Conservation (phyloP, 768 basidiomycete genomes). For the Cystofilobasidium ferigula region DNA sequence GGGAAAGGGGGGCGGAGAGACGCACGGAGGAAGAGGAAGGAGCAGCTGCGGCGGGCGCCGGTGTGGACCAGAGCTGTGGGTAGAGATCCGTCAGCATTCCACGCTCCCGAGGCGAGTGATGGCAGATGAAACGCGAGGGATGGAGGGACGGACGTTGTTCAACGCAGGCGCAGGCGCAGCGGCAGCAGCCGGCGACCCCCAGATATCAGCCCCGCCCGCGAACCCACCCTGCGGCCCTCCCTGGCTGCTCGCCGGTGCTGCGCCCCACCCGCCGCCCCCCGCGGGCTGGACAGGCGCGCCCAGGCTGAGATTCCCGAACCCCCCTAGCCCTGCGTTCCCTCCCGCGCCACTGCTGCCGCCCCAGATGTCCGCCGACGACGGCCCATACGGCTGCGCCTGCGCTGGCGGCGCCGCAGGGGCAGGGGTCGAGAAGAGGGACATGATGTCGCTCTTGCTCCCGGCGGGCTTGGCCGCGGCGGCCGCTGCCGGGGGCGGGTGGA, state of each 20-base stretch:
- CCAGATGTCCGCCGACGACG: not conserved
- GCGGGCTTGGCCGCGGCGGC: slow-evolving; percentile 34
- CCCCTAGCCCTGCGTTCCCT: too few species aligned
- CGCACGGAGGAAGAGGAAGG: not conserved
- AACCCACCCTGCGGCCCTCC: not conserved
- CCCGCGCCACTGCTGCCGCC: not conserved
- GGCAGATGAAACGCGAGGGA: not conserved
- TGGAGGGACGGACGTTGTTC: not conserved
- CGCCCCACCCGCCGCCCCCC: not conserved
- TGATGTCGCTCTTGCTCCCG: slow-evolving; percentile 28
- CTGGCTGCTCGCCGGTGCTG: not conserved
- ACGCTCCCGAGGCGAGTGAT: not conserved
- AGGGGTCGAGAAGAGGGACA: slow-evolving; percentile 23
- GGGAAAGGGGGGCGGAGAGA: not conserved
- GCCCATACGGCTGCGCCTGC: not conserved
- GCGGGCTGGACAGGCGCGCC: too few species aligned
- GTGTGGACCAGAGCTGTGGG: not conserved
- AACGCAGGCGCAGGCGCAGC: not conserved
- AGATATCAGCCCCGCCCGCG: not conserved
- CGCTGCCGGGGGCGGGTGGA: slow-evolving; percentile 44
- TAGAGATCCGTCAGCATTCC: not conserved
- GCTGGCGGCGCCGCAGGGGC: too few species aligned
- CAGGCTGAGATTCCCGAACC: not conserved
- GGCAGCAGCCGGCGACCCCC: not conserved
- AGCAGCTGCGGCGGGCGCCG: not conserved